Evolutionary conservation across 192 early-diverging fungal species (phyloP).

Genomic region (Radiomyces spectabilis): DNA sequence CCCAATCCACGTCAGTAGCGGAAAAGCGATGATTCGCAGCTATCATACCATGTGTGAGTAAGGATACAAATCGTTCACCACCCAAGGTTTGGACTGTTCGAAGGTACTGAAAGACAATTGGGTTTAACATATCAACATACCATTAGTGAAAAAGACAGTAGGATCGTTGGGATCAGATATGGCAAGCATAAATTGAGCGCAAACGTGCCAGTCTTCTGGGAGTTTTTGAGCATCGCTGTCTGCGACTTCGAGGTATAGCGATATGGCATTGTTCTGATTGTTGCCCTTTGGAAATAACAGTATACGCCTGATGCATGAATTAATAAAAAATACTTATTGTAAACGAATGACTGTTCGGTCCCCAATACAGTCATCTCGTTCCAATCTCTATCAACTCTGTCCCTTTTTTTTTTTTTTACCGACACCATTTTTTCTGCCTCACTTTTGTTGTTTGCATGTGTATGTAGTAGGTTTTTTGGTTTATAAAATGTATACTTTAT

Average conservation of each 20-base stretch:
- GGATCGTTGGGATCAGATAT: slow-evolving; percentile 72
- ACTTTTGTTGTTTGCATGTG: no score
- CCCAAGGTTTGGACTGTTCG: slow-evolving; percentile 49
- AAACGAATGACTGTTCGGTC: no score
- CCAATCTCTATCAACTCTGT: no score
- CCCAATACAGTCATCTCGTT: not conserved
- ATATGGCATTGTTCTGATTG: slow-evolving; percentile 54
- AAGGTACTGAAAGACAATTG: slow-evolving; percentile 84
- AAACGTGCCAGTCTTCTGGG: slow-evolving; percentile 67
- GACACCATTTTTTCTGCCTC: no score
- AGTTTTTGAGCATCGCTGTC: slow-evolving; percentile 47
- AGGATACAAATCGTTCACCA: no score
- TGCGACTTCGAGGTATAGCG: slow-evolving; percentile 82
- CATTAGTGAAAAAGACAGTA: slow-evolving; percentile 38
- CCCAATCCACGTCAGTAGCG: slow-evolving; percentile 87
- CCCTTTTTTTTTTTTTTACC: slow-evolving; percentile 35
- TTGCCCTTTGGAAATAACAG: slow-evolving; percentile 91
- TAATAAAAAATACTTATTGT: not conserved
- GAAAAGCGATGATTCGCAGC: slow-evolving; percentile 78
- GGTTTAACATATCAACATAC: no score
- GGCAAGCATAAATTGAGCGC: slow-evolving; percentile 73
- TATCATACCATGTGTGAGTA: slow-evolving; percentile 9
- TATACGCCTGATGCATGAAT: slow-evolving; percentile 36
- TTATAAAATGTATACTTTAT: no score
- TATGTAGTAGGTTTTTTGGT: no score